These are phyloP conservation scores for Microsporum canis DNA, from an alignment of 2,329 filamentous ascomycete species.

Conservation along the genomic window DNA sequence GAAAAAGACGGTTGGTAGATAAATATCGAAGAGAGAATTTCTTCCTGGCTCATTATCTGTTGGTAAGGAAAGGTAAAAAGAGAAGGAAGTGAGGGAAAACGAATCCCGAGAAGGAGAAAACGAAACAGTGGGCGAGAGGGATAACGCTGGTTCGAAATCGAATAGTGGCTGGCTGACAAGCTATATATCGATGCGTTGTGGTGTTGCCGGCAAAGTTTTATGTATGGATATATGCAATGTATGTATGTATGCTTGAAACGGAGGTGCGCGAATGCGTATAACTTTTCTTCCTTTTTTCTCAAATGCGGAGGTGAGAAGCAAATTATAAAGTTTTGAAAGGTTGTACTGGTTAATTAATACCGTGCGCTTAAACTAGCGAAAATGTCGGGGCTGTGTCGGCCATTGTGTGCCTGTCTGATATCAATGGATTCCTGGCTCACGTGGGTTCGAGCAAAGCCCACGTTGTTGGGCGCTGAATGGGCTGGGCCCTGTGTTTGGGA, in stretches of 20 bases:
- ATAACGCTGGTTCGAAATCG: not conserved
- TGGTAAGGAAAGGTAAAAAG: too few species aligned
- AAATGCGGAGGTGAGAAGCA: too few species aligned
- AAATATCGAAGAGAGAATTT: too few species aligned
- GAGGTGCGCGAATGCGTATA: not conserved
- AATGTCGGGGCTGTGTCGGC: constrained; percentile 41
- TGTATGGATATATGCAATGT: not conserved
- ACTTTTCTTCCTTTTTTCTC: not conserved
- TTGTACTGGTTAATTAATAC: constrained; percentile 16
- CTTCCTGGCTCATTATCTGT: too few species aligned
- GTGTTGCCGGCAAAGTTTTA: not conserved
- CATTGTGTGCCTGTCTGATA: constrained; percentile 36
- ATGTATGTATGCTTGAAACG: constrained; percentile 4
- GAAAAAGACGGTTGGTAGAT: not conserved
- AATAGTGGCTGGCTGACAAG: not conserved
- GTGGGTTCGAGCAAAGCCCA: constrained; percentile 20
- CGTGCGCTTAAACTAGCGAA: constrained; percentile 41
- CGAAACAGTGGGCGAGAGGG: not conserved
- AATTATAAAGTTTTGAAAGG: constrained; percentile 16
- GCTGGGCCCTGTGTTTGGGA: not conserved
- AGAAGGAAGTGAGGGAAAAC: not conserved
- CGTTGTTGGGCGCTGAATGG: not conserved
- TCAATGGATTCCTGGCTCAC: constrained; percentile 41
- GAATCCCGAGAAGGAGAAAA: not conserved
- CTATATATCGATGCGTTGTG: not conserved